Base-by-base conservation (phyloP, 1,139 yeast species). In the Fermentozyma sake region DNA sequence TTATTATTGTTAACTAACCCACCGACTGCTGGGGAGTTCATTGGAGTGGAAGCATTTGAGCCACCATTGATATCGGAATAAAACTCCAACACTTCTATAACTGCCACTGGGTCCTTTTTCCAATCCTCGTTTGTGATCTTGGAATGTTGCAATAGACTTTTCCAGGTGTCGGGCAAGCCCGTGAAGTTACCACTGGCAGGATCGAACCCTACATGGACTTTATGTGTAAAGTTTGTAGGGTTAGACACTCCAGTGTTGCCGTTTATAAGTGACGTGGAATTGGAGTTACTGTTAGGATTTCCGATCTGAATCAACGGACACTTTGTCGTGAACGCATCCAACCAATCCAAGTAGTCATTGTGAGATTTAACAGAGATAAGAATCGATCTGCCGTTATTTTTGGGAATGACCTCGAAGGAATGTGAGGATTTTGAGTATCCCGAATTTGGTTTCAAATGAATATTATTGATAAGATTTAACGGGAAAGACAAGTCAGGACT, bases 1-100 rank as follows among this genome's bases (percentile, higher is more conserved):
- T 15, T 16, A 10, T 22, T 11, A n/a, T 24, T 28, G 18, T 13
- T 9, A 12, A 17, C 22, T 24, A 14, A 9, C 12, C 27, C 29
- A 6, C 31, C 32, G 16, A 44, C 39, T 7, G 52, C 50, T 0
- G 55, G 53, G 7, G 50, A 40, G 15, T 38, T 34, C 27, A 38
- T 33, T 3, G 70, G 68, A 12, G 68, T 61, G 24, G 46, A 45
- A 3, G 47, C 43, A 18, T 52, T 47, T 5, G 59, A 49, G n/a
- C 58, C 59, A 27, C 62, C 62, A 39, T 60, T 61, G 35, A 65
- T 66, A 34, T 68, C 72, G 9, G 68, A 68, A 51, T 85, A 86
- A 51, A 93, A 91, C 44, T 86, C 95, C 49, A 93, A 73, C 2
- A 89, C 98, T 49, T 91, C 96, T 41, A 91, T 87, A 22, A 73